Percentiles rank a stretch among this genome's conserved stretches.
These are phyloP conservation scores for Pestalotiopsis sp. DNA, from an alignment of 2,329 filamentous ascomycete species.

Conservation along the genomic window DNA sequence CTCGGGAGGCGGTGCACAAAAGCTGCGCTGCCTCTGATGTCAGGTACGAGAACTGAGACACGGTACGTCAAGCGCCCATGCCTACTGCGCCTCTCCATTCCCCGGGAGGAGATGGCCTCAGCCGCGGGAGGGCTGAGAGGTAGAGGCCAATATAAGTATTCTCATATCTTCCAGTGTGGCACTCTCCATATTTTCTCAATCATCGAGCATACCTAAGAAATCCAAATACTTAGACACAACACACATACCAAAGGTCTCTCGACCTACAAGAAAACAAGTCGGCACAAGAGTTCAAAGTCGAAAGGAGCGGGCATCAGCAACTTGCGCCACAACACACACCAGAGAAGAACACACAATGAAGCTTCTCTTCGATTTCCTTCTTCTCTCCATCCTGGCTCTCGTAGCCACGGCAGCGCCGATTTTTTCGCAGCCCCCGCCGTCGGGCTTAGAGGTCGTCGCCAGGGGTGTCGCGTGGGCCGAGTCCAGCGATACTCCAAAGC, in stretches of 20 bases:
- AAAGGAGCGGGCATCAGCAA: background rate
- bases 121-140: background rate
- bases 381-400: background rate
- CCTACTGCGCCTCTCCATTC: background rate
- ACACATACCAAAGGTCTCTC: too few relatives aligned
- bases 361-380: background rate
- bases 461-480: background rate
- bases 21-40: background rate
- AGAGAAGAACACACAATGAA: background rate
- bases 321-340: background rate
- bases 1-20: background rate
- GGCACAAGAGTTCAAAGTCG: background rate
- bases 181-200: background rate
- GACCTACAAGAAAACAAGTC: too few relatives aligned
- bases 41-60: background rate
- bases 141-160: background rate
- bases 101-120: background rate
- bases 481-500: background rate
- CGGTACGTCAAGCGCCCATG: background rate
- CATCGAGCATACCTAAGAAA: background rate
- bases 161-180: background rate
- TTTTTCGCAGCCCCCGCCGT: background rate
- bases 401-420: background rate
- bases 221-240: background rate
- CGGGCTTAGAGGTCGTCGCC: background rate